These are phyloP conservation scores for Phaffia rhodozyma DNA, from an alignment of 1,284 basidiomycete species.

Conservation along the genomic window DNA sequence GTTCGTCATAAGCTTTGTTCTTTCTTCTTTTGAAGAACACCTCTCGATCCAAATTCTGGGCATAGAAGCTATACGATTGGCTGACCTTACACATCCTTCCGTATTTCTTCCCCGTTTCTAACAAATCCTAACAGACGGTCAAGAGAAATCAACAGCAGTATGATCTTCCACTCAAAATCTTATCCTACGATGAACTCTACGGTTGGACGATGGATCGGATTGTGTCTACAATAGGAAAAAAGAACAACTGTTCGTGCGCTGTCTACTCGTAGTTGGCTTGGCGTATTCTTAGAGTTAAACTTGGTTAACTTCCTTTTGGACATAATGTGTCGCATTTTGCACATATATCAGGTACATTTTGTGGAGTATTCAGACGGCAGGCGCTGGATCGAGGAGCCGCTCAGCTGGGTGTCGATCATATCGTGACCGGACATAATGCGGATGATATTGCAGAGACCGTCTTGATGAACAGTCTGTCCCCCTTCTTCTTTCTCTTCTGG, in stretches of 20 bases:
- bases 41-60: background rate
- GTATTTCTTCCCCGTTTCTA: background rate
- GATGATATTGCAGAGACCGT: conserved; percentile 99
- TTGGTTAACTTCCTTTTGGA: background rate
- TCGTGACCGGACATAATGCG: conserved; percentile 97
- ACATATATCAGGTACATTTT: conserved; percentile 58
- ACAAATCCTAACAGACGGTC: conserved; percentile 56
- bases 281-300: background rate
- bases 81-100: background rate
- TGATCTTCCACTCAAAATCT: conserved; percentile 84
- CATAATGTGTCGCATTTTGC: background rate
- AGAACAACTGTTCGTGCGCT: conserved; percentile 67
- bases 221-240: conserved; percentile 83
- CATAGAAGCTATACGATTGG: background rate
- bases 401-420: conserved; percentile 82
- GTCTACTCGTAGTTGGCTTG: background rate
- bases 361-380: conserved; percentile 91
- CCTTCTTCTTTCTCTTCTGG: background rate
- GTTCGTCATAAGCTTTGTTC: conserved; percentile 37
- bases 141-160: conserved; percentile 96
- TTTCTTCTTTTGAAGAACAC: background rate
- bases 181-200: conserved; percentile 91
- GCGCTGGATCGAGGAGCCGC: conserved; percentile 90
- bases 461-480: conserved; percentile 81
- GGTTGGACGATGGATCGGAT: conserved; percentile 99